Evolutionary conservation across 108 stramenopile species (phyloP), one percentile per base, ranked within the genome.

Genomic region (Seminavis robusta): DNA sequence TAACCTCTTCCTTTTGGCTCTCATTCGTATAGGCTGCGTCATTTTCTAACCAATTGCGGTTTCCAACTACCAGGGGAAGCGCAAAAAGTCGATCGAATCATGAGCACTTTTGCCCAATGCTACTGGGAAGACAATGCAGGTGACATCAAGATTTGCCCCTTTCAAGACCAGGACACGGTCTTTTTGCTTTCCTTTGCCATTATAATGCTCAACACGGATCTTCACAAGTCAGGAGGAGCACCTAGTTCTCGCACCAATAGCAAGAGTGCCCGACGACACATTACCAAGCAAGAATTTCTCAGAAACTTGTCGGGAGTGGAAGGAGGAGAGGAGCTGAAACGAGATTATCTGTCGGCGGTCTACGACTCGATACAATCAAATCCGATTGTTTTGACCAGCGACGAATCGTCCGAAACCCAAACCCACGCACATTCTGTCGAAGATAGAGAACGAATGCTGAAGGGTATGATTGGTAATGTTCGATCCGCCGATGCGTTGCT

Each of bases 131-230:
- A 99, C 66, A 99, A 99, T 65, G 85, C 85, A 0, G 89, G 89
- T 17, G 89, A 88, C 63, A 41, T 57, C 33, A 45, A 62, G 17
- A 65, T 69, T 13, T 92, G 93, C 47, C 94, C 92, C 0, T 94
- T 96, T 52, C 55, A 80, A n/a, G 77, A 94, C 47, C 84, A 90
- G 46, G 96, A 96, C 49, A 88, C 94, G 21, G 91, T 93, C 13
- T 95, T 84, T 67, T 32, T 98, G 4, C 65, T 98, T 13, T 80
- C 94, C 27, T 98, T 96, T 75, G 92, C 96, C 7, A 81, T 97
- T 39, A 98, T 98, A 60, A 96, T 98, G 88, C 74, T 98, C 13
- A 98, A 98, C 73, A 98, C 98, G 2, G 98, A 98, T 59, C 64
- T 97, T 59, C 95, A 98, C 69, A 95, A 92, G 67, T 61, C 72